Percentiles rank a stretch among this genome's conserved stretches.
Conservation (phyloP, 2,329 filamentous ascomycete species). For the Emergomyces africanus region DNA sequence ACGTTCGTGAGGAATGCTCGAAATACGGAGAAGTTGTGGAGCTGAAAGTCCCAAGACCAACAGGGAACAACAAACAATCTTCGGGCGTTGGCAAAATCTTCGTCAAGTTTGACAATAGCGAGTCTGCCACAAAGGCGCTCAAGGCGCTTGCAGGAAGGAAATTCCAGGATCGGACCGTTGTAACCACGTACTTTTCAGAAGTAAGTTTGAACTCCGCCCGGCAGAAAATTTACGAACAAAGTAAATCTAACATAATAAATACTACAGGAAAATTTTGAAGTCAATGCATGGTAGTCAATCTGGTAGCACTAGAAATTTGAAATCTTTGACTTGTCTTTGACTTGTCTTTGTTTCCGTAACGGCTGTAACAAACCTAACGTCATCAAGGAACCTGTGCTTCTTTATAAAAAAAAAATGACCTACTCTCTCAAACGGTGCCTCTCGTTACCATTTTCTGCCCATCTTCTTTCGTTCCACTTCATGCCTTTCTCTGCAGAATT, state of each 20-base stretch:
- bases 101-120: slow-evolving; percentile 74
- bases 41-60: slow-evolving; percentile 86
- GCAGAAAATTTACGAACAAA: background rate
- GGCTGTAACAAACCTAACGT: background rate
- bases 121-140: slow-evolving; percentile 71
- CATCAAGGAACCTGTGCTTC: background rate
- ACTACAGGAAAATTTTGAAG: slow-evolving; percentile 86
- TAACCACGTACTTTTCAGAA: slow-evolving; percentile 93
- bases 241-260: background rate
- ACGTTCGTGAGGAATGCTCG: slow-evolving; percentile 80
- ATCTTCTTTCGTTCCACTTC: background rate
- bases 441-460: background rate
- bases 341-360: background rate
- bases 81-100: slow-evolving; percentile 95
- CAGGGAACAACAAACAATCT: slow-evolving; percentile 67
- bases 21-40: slow-evolving; percentile 79
- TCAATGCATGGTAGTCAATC: slow-evolving; percentile 61
- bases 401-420: background rate
- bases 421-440: background rate
- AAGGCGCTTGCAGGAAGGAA: slow-evolving; percentile 86
- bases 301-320: background rate
- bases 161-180: slow-evolving; percentile 91
- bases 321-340: background rate
- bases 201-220: slow-evolving; percentile 34
- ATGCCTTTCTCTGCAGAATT: background rate